phyloP scores from a whole-genome alignment of 176 grass and related monocot species.

The Dendrocalamus sinicus region DNA sequence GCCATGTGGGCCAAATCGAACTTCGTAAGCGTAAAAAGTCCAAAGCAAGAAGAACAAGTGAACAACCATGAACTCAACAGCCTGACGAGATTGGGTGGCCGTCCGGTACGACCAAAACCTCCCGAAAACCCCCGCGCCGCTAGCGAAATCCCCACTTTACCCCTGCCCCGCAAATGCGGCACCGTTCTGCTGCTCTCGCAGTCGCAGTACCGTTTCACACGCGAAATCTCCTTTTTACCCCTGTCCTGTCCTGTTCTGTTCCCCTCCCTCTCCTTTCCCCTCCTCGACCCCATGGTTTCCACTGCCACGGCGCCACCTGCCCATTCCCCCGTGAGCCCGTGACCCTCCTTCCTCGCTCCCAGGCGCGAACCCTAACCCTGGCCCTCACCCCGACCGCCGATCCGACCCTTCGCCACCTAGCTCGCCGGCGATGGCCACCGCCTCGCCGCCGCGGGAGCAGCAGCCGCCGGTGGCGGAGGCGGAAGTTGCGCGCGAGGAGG shows the following conservation, averaged over 20 bases:
- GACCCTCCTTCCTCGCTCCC: constrained; percentile 34
- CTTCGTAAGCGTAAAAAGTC: no score
- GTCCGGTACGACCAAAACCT: neutral
- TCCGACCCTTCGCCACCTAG: constrained; percentile 1
- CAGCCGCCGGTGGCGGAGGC: neutral
- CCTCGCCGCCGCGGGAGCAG: constrained; percentile 35
- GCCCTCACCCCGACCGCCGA: neutral
- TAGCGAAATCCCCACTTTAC: constrained; percentile 32
- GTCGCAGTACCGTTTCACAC: constrained; percentile 8
- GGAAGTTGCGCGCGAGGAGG: constrained; percentile 22
- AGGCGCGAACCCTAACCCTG: constrained; percentile 25
- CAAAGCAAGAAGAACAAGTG: no score
- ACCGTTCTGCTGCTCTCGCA: constrained; percentile 9
- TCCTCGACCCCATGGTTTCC: constrained; percentile 45
- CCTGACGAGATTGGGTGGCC: no score
- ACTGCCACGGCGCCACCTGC: constrained; percentile 38
- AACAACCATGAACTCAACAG: no score
- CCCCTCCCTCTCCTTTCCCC: constrained; percentile 38
- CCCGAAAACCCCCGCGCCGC: neutral
- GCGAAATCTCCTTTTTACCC: constrained; percentile 58
- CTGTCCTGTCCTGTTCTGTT: neutral
- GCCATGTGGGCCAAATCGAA: no score
- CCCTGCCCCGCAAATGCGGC: constrained; percentile 17
- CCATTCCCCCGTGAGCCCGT: constrained; percentile 31
- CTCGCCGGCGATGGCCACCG: constrained; percentile 36